Percentiles rank a stretch among this genome's conserved stretches.
These are phyloP conservation scores for Blastobotrys persicus DNA, from an alignment of 1,139 yeast genomes.

Conservation along the genomic window DNA sequence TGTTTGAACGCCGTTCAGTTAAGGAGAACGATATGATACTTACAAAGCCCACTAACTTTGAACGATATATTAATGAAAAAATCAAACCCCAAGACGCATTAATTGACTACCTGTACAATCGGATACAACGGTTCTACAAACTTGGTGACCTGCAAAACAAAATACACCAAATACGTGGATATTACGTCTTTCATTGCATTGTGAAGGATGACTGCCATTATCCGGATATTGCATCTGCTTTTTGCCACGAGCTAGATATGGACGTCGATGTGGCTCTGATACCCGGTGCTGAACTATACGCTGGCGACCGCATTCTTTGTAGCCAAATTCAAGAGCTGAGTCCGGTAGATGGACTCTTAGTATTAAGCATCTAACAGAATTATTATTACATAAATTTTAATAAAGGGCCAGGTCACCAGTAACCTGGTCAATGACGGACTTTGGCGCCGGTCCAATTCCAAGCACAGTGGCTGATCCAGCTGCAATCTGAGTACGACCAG, in stretches of 20 bases:
- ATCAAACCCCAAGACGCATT: background rate
- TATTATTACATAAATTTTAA: too few species aligned
- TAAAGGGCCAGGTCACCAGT: conserved; percentile 78
- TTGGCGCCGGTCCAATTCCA: conserved; percentile 98
- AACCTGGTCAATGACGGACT: conserved; percentile 69
- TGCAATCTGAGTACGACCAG: conserved; percentile 94
- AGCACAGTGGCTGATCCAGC: conserved; percentile 94
- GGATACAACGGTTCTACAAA: background rate
- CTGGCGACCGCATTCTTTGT: conserved; percentile 38
- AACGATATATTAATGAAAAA: too few species aligned
- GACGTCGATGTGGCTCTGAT: conserved; percentile 28
- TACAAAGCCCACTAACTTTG: background rate
- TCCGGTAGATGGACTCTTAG: conserved; percentile 33
- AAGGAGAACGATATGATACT: background rate
- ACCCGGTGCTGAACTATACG: conserved; percentile 26
- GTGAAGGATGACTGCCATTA: conserved; percentile 23
- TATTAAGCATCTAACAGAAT: conserved; percentile 28
- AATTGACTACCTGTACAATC: background rate
- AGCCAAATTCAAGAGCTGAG: conserved; percentile 35
- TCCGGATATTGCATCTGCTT: conserved; percentile 30
- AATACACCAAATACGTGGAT: conserved; percentile 11
- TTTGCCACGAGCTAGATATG: conserved; percentile 31
- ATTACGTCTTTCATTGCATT: conserved; percentile 30
- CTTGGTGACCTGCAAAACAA: background rate
- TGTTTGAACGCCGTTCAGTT: background rate